Percentiles rank a stretch among this genome's conserved stretches.
Conservation (phyloP, 1,139 yeast species). For the Wickerhamomyces sp. region DNA sequence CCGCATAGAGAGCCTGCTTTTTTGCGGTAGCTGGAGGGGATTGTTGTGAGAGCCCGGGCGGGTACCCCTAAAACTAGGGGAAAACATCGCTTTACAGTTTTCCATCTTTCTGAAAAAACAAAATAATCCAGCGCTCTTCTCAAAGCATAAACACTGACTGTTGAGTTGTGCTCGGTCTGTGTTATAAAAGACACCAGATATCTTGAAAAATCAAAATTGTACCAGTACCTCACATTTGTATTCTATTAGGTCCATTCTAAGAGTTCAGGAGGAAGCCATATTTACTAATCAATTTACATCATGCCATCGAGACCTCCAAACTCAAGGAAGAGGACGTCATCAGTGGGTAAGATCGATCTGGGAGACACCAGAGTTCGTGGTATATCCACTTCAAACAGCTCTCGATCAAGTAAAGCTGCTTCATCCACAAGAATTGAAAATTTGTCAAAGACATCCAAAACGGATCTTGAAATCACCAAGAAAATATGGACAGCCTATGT, state of each 20-base stretch:
- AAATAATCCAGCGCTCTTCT: too few relatives aligned
- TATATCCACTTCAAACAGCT: constrained; percentile 30
- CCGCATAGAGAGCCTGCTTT: background rate
- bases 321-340: constrained; percentile 36
- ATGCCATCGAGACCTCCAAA: constrained; percentile 2
- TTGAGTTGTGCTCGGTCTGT: too few relatives aligned
- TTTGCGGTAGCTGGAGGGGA: background rate
- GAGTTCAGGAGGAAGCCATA: too few relatives aligned
- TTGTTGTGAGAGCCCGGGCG: background rate
- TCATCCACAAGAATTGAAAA: constrained; percentile 24
- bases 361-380: constrained; percentile 54
- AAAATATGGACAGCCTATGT: constrained; percentile 52
- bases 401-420: constrained; percentile 29
- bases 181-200: too few relatives aligned
- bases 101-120: too few relatives aligned
- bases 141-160: too few relatives aligned
- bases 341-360: constrained; percentile 51
- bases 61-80: too few relatives aligned
- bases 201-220: too few relatives aligned
- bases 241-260: too few relatives aligned
- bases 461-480: constrained; percentile 30
- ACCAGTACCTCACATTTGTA: too few relatives aligned
- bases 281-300: too few relatives aligned
- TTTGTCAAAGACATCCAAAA: constrained; percentile 26
- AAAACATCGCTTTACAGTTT: too few relatives aligned